Conservation (phyloP, 2,329 filamentous ascomycete species). For the Apiospora saccharicola region DNA sequence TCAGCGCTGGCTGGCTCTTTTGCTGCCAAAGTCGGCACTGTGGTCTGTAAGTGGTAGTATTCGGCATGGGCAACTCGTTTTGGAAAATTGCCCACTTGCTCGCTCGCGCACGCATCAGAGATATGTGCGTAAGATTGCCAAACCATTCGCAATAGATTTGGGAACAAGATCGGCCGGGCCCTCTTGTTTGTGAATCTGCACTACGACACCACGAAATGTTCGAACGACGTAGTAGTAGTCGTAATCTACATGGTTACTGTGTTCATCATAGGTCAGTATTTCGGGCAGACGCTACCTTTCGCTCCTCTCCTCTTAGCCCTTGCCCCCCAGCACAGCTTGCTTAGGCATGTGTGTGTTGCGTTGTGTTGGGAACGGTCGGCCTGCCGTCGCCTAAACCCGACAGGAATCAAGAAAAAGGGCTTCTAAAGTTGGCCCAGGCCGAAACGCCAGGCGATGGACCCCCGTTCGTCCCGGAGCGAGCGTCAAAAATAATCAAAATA, state of each 20-base stretch:
- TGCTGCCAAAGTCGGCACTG: background rate
- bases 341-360: background rate
- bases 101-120: background rate
- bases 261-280: slow-evolving; percentile 3
- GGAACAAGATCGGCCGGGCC: slow-evolving; percentile 11
- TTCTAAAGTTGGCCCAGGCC: slow-evolving; percentile 2
- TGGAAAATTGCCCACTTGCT: background rate
- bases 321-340: background rate
- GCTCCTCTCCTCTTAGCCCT: background rate
- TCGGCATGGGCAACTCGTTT: background rate
- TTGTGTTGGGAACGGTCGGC: background rate
- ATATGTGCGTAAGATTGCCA: slow-evolving; percentile 13
- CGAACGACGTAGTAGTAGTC: background rate
- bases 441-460: slow-evolving; percentile 15
- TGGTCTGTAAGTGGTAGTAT: background rate
- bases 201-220: background rate
- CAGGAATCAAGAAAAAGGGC: background rate
- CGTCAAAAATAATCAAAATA: background rate
- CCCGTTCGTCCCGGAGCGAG: slow-evolving; percentile 8
- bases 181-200: slow-evolving; percentile 10
- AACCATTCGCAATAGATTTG: slow-evolving; percentile 18
- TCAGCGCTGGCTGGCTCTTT: slow-evolving; percentile 5
- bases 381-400: background rate
- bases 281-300: background rate
- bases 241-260: background rate